Conservation (phyloP, 306 rosid species). For the Casuarina glauca region DNA sequence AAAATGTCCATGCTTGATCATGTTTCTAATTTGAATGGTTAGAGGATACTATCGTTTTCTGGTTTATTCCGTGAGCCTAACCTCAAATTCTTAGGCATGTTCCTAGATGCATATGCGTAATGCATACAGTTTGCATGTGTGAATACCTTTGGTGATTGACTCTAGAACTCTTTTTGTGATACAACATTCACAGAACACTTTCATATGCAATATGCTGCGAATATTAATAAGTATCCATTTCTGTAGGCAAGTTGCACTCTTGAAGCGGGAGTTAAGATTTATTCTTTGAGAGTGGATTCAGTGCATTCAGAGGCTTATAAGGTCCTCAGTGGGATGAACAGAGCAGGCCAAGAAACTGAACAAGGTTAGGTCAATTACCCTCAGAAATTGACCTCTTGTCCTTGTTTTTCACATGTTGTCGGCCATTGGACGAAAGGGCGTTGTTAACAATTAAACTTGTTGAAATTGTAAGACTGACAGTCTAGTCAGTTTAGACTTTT, state of each 20-base stretch:
- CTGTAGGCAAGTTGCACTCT: slow-evolving; percentile 94
- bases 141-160: slow-evolving; percentile 10
- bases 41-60: background rate
- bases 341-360: slow-evolving; percentile 87
- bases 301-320: slow-evolving; percentile 96
- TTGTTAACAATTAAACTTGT: background rate
- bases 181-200: background rate
- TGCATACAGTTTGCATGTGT: background rate
- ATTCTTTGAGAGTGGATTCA: slow-evolving; percentile 87
- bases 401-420: background rate
- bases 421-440: background rate
- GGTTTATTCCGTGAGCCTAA: slow-evolving; percentile 6
- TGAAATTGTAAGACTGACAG: background rate
- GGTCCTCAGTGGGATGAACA: slow-evolving; percentile 97
- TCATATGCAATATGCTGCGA: slow-evolving; percentile 10
- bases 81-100: background rate
- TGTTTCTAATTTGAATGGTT: background rate
- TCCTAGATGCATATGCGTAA: background rate
- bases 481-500: background rate
- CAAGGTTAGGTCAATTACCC: slow-evolving; percentile 52
- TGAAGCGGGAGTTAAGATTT: slow-evolving; percentile 96
- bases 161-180: slow-evolving; percentile 12
- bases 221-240: slow-evolving; percentile 14
- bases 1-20: background rate
- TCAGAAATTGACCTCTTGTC: slow-evolving; percentile 10